Evolutionary conservation across 805 yeast genomes (phyloP).

Genomic region (Lipomyces japonicus): DNA sequence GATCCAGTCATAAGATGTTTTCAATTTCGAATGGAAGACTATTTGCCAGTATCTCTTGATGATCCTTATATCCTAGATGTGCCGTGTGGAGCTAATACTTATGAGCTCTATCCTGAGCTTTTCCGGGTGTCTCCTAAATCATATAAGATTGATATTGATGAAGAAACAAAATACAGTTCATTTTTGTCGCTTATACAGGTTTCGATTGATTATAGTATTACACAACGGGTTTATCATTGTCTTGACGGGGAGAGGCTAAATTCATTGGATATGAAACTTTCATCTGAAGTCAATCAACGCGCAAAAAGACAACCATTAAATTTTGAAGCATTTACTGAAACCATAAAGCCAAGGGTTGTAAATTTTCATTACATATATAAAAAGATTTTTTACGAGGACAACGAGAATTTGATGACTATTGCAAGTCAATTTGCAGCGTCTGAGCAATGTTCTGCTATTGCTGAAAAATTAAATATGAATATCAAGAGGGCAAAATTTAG

Average conservation of each 20-base stretch:
- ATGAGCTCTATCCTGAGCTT: too few species aligned
- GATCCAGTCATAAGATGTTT: slow-evolving; percentile 38
- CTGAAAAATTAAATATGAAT: too few species aligned
- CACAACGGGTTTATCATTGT: slow-evolving; percentile 9
- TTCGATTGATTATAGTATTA: slow-evolving; percentile 5
- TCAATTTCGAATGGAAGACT: slow-evolving; percentile 39
- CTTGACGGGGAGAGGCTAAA: not conserved
- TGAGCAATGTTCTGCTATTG: too few species aligned
- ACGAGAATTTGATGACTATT: too few species aligned
- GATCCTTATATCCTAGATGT: slow-evolving; percentile 37
- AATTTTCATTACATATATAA: slow-evolving; percentile 19
- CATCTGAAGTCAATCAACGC: slow-evolving; percentile 1
- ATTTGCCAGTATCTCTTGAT: slow-evolving; percentile 40
- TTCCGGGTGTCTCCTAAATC: not conserved
- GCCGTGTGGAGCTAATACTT: slow-evolving; percentile 3
- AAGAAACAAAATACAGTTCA: not conserved
- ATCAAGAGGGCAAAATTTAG: too few species aligned
- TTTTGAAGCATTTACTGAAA: slow-evolving; percentile 8
- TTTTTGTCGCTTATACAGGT: slow-evolving; percentile 15
- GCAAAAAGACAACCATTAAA: slow-evolving; percentile 2
- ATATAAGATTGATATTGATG: not conserved
- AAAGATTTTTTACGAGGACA: slow-evolving; percentile 8
- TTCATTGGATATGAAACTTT: slow-evolving; percentile 5
- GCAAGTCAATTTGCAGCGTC: too few species aligned
- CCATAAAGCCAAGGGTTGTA: slow-evolving; percentile 11